Evolutionary conservation across 352 stramenopile genomes (phyloP).

Genomic region (Pseudoperonospora humuli): DNA sequence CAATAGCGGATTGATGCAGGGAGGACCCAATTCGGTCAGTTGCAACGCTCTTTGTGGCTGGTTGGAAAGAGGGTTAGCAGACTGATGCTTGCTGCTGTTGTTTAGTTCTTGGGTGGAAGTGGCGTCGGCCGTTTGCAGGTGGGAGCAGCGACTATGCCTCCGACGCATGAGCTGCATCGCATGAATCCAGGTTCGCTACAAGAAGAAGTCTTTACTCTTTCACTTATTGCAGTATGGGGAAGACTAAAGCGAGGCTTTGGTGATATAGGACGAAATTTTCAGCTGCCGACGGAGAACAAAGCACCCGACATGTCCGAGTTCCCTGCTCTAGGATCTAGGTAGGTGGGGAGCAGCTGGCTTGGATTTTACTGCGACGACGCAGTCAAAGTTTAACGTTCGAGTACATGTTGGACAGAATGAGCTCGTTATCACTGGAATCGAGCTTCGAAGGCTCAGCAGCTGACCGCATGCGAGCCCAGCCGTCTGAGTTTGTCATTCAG

Average conservation of each 20-base stretch:
- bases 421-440: constrained; percentile 46
- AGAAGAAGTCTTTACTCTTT: neutral
- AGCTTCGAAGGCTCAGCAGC: constrained; percentile 27
- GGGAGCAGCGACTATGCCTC: constrained; percentile 18
- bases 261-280: constrained; percentile 43
- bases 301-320: constrained; percentile 83
- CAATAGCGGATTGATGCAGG: constrained; percentile 35
- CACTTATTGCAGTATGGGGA: constrained; percentile 1
- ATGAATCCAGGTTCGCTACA: constrained; percentile 40
- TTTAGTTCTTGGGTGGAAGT: constrained; percentile 44
- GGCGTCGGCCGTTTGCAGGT: constrained; percentile 28
- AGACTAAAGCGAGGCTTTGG: constrained; percentile 12
- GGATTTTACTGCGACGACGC: neutral
- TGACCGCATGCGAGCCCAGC: constrained; percentile 35
- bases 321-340: constrained; percentile 60
- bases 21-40: constrained; percentile 35
- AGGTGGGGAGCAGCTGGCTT: neutral
- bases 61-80: neutral
- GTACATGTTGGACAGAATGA: constrained; percentile 31
- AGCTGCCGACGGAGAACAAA: constrained; percentile 49
- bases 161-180: constrained; percentile 49
- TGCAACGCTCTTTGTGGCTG: neutral
- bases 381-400: neutral
- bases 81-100: neutral
- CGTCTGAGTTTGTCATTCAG: constrained; percentile 80